These are phyloP conservation scores for Psilocybe cyanescens DNA, from an alignment of 768 basidiomycete species.

Conservation along the genomic window DNA sequence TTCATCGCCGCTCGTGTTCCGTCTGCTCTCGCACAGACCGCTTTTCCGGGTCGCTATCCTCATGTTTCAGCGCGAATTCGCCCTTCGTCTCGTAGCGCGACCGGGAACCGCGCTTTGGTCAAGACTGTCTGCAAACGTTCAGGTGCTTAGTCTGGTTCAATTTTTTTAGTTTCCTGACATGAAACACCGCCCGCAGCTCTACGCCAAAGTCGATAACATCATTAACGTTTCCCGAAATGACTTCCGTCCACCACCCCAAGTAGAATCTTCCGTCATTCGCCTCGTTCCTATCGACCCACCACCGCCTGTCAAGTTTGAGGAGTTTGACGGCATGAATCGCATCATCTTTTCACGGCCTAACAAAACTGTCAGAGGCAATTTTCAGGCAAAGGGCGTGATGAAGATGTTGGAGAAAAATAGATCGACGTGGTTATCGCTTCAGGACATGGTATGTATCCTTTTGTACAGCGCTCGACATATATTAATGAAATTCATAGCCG, in stretches of 20 bases:
- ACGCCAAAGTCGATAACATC: slow-evolving; percentile 93
- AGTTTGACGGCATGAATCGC: slow-evolving; percentile 94
- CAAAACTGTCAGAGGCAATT: slow-evolving; percentile 88
- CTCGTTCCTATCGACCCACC: slow-evolving; percentile 93
- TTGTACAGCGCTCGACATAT: not conserved
- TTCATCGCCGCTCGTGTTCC: slow-evolving; percentile 96
- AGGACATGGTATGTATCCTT: slow-evolving; percentile 53
- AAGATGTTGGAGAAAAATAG: slow-evolving; percentile 95
- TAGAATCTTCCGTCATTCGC: slow-evolving; percentile 92
- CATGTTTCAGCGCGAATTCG: slow-evolving; percentile 99
- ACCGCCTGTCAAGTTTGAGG: slow-evolving; percentile 93
- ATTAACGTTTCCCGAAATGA: slow-evolving; percentile 98
- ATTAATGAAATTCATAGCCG: slow-evolving; percentile 43
- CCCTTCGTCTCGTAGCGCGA: slow-evolving; percentile 85
- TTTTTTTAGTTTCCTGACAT: not conserved
- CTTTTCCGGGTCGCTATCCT: slow-evolving; percentile 93
- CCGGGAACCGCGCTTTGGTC: slow-evolving; percentile 91
- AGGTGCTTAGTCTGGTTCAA: slow-evolving; percentile 38
- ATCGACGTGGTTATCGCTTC: slow-evolving; percentile 88
- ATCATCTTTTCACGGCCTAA: slow-evolving; percentile 91
- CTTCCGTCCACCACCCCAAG: slow-evolving; percentile 94
- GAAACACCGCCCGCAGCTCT: slow-evolving; percentile 52
- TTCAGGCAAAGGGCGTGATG: slow-evolving; percentile 92
- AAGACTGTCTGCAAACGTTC: slow-evolving; percentile 93
- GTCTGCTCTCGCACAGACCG: slow-evolving; percentile 94